Conservation (phyloP, 2,329 filamentous ascomycete species). For the Knufia petricola region DNA sequence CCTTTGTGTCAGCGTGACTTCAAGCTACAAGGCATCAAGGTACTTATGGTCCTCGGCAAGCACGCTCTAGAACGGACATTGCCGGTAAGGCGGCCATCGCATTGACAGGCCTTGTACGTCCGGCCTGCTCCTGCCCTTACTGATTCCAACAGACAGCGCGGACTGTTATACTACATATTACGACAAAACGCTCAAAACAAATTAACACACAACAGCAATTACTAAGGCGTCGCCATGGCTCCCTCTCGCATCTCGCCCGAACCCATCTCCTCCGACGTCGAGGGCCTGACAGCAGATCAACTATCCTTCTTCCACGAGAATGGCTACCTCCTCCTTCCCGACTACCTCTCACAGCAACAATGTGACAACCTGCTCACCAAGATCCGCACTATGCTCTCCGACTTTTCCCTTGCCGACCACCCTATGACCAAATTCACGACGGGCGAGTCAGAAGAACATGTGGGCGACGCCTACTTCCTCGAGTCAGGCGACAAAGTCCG, state of each 20-base stretch:
- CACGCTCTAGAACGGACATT: too few species aligned
- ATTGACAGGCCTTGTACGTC: background rate
- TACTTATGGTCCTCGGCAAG: too few species aligned
- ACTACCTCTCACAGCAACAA: constrained; percentile 47
- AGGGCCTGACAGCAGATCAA: constrained; percentile 20
- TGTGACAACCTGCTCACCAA: constrained; percentile 57
- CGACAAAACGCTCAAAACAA: background rate
- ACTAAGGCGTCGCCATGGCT: background rate
- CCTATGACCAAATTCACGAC: constrained; percentile 93
- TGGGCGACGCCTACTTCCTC: constrained; percentile 92
- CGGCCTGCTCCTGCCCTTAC: background rate
- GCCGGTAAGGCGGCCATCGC: too few species aligned
- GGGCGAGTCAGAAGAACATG: constrained; percentile 61
- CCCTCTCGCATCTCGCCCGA: constrained; percentile 5
- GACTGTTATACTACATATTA: background rate
- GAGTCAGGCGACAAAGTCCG: constrained; percentile 80
- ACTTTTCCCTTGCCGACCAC: constrained; percentile 71
- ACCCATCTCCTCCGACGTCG: background rate
- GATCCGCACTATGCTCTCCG: constrained; percentile 62
- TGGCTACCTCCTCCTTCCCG: constrained; percentile 80
- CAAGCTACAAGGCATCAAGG: too few species aligned
- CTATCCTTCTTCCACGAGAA: constrained; percentile 51
- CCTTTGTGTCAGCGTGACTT: too few species aligned
- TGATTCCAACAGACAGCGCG: background rate
- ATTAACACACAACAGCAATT: background rate